Conservation (phyloP, 208 protist species). For the Trypanosoma conorhini region DNA sequence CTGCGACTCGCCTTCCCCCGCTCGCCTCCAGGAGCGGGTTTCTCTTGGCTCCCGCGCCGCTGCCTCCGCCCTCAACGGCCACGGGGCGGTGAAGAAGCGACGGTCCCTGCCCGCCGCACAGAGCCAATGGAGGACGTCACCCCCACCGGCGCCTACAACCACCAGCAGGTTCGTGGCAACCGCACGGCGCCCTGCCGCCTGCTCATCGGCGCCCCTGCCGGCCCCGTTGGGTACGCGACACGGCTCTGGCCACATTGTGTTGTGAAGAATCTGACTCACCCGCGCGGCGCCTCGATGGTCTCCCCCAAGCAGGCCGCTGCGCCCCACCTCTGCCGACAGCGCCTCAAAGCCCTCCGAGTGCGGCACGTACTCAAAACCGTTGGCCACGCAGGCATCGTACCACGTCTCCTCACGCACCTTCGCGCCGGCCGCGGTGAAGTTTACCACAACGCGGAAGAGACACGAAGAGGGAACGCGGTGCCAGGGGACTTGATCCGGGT, state of each 20-base stretch:
- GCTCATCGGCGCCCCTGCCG: not conserved
- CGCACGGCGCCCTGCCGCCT: not conserved
- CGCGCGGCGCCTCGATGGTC: slow-evolving; percentile 42
- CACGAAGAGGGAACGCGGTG: slow-evolving; percentile 32
- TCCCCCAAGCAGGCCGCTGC: slow-evolving; percentile 38
- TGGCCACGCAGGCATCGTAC: slow-evolving; percentile 33
- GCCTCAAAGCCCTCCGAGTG: slow-evolving; percentile 27
- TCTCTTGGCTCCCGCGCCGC: not conserved
- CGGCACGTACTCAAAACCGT: slow-evolving; percentile 40
- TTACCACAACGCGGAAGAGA: slow-evolving; percentile 43
- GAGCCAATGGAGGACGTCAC: slow-evolving; percentile 16
- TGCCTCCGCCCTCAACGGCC: not conserved
- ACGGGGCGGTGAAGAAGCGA: slow-evolving; percentile 25
- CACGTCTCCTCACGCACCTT: slow-evolving; percentile 16
- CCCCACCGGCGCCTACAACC: slow-evolving; percentile 9
- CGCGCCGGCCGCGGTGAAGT: slow-evolving; percentile 6
- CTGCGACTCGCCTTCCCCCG: not conserved
- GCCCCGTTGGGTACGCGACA: slow-evolving; percentile 17
- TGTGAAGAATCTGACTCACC: slow-evolving; percentile 56
- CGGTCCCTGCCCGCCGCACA: not conserved
- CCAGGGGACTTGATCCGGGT: slow-evolving; percentile 44
- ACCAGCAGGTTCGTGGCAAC: not conserved
- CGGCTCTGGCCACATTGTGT: slow-evolving; percentile 50
- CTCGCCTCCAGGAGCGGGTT: not conserved
- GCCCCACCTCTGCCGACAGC: slow-evolving; percentile 11